These are phyloP conservation scores for Solanum ossicruentum DNA, from an alignment of 257 asterid species.

Conservation along the genomic window DNA sequence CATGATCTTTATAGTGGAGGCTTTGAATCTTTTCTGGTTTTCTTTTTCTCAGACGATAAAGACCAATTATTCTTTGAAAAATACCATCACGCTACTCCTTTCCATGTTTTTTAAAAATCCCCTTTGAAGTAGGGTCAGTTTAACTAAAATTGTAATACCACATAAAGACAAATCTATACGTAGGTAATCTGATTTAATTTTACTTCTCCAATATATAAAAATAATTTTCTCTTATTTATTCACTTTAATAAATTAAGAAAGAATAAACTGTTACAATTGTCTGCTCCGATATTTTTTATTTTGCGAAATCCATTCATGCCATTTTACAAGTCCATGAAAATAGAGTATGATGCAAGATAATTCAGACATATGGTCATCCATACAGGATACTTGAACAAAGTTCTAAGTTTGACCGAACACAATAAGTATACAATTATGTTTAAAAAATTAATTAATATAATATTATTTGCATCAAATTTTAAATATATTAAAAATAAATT, in stretches of 20 bases:
- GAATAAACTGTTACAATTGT: not conserved
- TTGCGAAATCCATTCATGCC: not conserved
- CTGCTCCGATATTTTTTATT: not conserved
- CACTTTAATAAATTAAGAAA: no score
- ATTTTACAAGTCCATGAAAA: not conserved
- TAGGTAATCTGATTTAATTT: not conserved
- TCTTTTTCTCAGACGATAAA: not conserved
- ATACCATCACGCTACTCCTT: not conserved
- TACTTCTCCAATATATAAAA: not conserved
- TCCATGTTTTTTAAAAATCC: not conserved
- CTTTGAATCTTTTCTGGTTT: not conserved
- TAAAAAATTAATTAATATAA: no score
- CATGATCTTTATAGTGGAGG: not conserved
- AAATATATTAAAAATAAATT: no score
- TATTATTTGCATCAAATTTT: no score
- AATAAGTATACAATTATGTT: no score
- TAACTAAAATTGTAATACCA: not conserved
- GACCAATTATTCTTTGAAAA: not conserved
- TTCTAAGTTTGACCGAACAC: no score
- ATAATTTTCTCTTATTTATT: no score
- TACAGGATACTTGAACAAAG: no score
- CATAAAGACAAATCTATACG: not conserved
- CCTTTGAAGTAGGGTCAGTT: not conserved
- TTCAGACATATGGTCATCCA: not conserved
- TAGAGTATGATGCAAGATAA: not conserved